A percentile compares a stretch with the other conserved stretches of the same genome.
Conservation (phyloP, 768 basidiomycete genomes). For the Suillus americanus region DNA sequence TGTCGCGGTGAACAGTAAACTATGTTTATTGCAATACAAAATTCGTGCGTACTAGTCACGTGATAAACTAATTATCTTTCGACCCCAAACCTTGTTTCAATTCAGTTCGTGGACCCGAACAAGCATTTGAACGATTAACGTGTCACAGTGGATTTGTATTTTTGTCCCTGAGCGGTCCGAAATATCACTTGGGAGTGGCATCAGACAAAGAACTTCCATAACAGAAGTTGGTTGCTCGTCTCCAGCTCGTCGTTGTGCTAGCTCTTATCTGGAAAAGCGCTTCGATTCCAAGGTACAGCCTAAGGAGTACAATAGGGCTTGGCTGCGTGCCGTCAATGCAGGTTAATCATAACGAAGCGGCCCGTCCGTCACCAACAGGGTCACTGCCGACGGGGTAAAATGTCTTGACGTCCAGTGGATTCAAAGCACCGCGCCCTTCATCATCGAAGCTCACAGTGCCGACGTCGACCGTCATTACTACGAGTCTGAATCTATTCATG, state of each 20-base stretch:
- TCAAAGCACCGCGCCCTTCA: no score
- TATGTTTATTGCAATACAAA: not conserved
- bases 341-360: no score
- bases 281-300: conserved; percentile 56
- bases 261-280: conserved; percentile 50
- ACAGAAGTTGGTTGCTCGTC: no score
- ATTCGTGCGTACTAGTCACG: not conserved
- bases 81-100: not conserved
- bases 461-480: no score
- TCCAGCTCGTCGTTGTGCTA: conserved; percentile 45
- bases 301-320: conserved; percentile 42
- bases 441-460: no score
- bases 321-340: conserved; percentile 31
- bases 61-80: not conserved
- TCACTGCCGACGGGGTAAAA: conserved; percentile 51
- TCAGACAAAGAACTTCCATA: no score
- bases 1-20: not conserved
- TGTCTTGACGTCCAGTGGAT: no score
- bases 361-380: conserved; percentile 52
- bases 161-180: no score
- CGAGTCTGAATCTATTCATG: no score
- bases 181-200: no score
- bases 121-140: conserved; percentile 31
- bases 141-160: no score
- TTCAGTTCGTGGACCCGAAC: not conserved